Base-by-base conservation (phyloP, 2,329 filamentous ascomycete genomes). In the Ophiostoma montium region DNA sequence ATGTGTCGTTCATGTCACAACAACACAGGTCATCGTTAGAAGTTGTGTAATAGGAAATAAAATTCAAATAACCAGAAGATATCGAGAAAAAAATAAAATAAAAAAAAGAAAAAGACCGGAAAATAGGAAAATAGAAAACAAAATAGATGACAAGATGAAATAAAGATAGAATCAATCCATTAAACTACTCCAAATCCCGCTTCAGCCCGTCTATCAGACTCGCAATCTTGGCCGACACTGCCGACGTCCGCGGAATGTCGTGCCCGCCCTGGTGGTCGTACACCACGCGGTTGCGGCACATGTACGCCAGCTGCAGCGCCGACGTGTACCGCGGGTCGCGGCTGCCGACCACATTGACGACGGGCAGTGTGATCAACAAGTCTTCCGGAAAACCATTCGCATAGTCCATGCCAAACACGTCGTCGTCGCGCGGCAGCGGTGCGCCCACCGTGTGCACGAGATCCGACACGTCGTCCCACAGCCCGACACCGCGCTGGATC, bases 191-290 rank as follows among this genome's bases (percentile, higher is more conserved):
- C n/a, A n/a, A n/a, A 31, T 51, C 46, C 12, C 18, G 23, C 11
- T 39, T 51, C 36, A 63, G 44, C 48, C 57, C 50, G 54, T 52
- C 50, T n/a, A 65, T 23, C 52, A 65, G 38, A 36, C 49, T 55
- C 0, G 62, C 63, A 27, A 65, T 61, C 23, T 32, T 55, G n/a
- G 54, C 23, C 2, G 61, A 63, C 33, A 64, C 62, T 8, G 56
- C 57, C 0, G 57, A 63, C 41, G 60, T 59, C 51, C 63, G 54
- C n/a, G 64, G 64, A 18, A 67, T 64, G 32, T 66, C 64, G 50
- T 67, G 64, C 1, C 64, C 64, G 5, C 64, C 63, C 3, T 60
- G 57, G 39, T 66, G 64, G 46, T 67, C 64, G 52, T 61, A 67
- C 54, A 60, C 55, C 19, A 52, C 57, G 16, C 59, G 53, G 13